These are phyloP conservation scores for Populus deltoides DNA, from an alignment of 345 rosid species.

Conservation along the genomic window DNA sequence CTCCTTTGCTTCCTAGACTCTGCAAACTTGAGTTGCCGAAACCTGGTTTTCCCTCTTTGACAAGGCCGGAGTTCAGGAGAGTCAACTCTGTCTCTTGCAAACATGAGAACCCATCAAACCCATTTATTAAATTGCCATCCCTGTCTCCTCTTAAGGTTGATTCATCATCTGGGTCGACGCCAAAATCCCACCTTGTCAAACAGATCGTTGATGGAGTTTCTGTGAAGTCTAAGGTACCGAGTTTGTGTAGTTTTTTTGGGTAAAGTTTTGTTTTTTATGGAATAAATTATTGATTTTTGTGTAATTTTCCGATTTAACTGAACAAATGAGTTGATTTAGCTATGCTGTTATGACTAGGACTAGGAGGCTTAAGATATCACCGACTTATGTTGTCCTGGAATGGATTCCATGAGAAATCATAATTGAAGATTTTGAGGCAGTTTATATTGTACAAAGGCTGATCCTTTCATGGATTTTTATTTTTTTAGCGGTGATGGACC, in stretches of 20 bases:
- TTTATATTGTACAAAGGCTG: background rate
- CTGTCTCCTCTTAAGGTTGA: constrained; percentile 21
- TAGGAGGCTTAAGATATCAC: background rate
- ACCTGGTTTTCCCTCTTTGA: constrained; percentile 24
- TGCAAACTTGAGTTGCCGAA: constrained; percentile 37
- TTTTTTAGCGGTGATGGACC: background rate
- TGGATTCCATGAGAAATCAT: background rate
- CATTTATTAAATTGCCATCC: constrained; percentile 17
- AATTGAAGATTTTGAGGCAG: background rate
- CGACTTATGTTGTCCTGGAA: background rate
- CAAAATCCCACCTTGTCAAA: constrained; percentile 27
- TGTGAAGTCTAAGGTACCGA: constrained; percentile 51
- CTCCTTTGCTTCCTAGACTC: constrained; percentile 41
- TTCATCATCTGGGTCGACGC: constrained; percentile 29
- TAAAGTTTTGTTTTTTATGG: background rate
- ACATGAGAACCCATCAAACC: constrained; percentile 25
- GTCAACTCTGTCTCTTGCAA: constrained; percentile 42
- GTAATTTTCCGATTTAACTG: background rate
- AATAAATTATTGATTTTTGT: background rate
- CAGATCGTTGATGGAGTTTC: constrained; percentile 35
- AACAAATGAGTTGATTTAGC: background rate
- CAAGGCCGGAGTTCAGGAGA: constrained; percentile 38
- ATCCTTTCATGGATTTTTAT: background rate
- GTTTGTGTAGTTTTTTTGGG: background rate
- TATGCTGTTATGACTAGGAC: background rate